Evolutionary conservation across 2,329 filamentous ascomycete species (phyloP), one percentile per base, ranked within the genome.

Genomic region (Cordyceps javanica): DNA sequence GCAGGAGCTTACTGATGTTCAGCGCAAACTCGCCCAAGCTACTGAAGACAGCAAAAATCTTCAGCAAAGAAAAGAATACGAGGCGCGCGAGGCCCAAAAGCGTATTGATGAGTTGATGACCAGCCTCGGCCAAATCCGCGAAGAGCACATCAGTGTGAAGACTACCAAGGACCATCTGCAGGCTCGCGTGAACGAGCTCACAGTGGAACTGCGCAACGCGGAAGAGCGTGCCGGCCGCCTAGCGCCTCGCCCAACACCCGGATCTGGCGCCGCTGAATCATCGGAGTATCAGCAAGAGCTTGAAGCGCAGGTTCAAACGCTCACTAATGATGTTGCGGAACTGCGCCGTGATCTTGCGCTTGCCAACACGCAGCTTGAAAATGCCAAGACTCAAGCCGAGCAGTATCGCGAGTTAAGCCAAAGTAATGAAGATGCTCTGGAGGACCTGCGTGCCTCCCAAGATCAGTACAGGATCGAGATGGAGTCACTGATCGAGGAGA

Each of bases 111-210:
- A 97, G 66, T 82, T 99, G 46, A 88, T 93, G 61, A 79, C 86
- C 32, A 93, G 85, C 65, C 77, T 97, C 41, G 82, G 90, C 63
- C 85, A 91, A 60, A 85, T 87, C 52, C 90, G 93, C 45, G 92
- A 97, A 70, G 91, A 97, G 65, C 82, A 96, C 53, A 85, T 94
- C 46, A 86, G 87, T 26, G 85, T 87, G 25, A 96, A 96, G 77
- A 96, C 93, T 1, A 89, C 85, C 48, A 86, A 89, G 49, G 93
- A 97, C 69, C 90, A 97, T 69, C 79, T 99, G 2, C 92, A 97
- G 70, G 83, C 87, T 34, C 84, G 92, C 58, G 90, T 96, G 3
- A 89, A 96, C 63, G 93, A 97, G 73, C 76, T 99, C 56, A 88
- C 87, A 26, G 89, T 95, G 58, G 91, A 97, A 69, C 78, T 97